Percentiles rank a stretch among this genome's conserved stretches.
These are phyloP conservation scores for Colletotrichum truncatum DNA, from an alignment of 2,329 filamentous ascomycete species.

Conservation along the genomic window DNA sequence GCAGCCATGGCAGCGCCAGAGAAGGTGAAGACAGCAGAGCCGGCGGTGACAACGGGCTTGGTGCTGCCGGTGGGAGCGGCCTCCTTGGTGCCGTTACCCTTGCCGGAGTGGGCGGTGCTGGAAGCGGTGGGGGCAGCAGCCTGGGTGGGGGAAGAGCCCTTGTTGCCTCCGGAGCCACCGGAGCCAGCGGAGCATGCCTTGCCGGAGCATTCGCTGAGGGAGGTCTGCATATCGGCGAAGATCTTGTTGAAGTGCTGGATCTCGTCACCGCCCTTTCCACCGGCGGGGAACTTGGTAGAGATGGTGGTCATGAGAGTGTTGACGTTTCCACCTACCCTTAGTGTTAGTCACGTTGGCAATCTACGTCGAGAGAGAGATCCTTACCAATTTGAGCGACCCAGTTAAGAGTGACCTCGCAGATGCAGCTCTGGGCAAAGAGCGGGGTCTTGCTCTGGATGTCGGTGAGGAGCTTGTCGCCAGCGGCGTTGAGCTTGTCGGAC, in stretches of 20 bases:
- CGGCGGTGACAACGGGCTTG: slow-evolving; percentile 19
- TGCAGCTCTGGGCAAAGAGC: slow-evolving; percentile 1
- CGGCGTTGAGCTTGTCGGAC: slow-evolving; percentile 26
- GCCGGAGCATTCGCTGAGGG: slow-evolving; percentile 11
- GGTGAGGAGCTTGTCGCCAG: slow-evolving; percentile 27
- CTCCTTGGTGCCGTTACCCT: background rate
- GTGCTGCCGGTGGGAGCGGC: background rate
- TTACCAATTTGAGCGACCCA: slow-evolving; percentile 28
- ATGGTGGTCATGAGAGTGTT: slow-evolving; percentile 29
- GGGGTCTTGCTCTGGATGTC: slow-evolving; percentile 14
- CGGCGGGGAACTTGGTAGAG: slow-evolving; percentile 29
- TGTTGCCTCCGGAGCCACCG: background rate
- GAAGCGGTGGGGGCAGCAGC: background rate
- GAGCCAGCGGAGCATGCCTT: background rate
- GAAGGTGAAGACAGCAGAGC: slow-evolving; percentile 19
- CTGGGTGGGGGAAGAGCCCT: background rate
- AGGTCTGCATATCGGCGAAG: slow-evolving; percentile 20
- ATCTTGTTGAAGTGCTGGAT: slow-evolving; percentile 23
- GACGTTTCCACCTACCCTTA: slow-evolving; percentile 7
- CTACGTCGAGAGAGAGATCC: rapidly evolving
- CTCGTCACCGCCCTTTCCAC: slow-evolving; percentile 28
- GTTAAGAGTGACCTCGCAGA: slow-evolving; percentile 16
- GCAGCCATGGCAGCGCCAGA: slow-evolving; percentile 12
- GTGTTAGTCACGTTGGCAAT: background rate
- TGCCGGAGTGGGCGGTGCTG: background rate